Base-by-base conservation (phyloP, 768 basidiomycete species). In the Rickenella mellea region DNA sequence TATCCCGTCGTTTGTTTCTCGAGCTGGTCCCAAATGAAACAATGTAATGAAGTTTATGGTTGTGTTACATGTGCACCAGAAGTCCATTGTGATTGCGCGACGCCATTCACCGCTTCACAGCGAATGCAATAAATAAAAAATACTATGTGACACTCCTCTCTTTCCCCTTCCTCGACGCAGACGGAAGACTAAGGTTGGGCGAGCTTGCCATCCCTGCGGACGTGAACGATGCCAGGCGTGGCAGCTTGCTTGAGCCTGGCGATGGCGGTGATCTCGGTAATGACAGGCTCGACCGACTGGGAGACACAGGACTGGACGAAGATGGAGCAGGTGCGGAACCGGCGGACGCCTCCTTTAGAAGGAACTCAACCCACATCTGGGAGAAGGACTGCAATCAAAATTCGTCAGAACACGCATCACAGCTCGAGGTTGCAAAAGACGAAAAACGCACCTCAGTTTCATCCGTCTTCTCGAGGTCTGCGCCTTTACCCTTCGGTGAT, bases 331-430 rank as follows among this genome's bases (percentile, higher is more conserved):
- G 52, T 51, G 48, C 58, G 51, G 62, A 62, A 15, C 65, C 78
- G 50, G 66, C 64, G 30, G 74, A 69, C 0, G 92, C 83, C 66
- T 99, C 94, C 19, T 91, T 94, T 48, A 99, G 80, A 3, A 99
- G 73, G 58, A 94, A 99, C 60, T 99, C 96, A 36, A 99, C 94
- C 83, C 92, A 99, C 9, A 97, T 74, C 36, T 92, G 86, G 28
- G 90, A 93, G 66, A 99, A 99, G 0, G 91, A 94, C 93, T 98
- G 50, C 10, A 46, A 20, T 27, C 6, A 37, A 15, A 27, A 26
- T 45, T 48, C 49, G 36, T 22, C 25, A 50, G 49, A 17, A 26
- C 26, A 30, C 22, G 19, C 24, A 33, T 21, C 37, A 26, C 29
- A 14, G 24, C 40, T 31, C 9, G 30, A 19, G 6, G 36, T 26